These are phyloP conservation scores for Candida pseudofarinosa DNA, from an alignment of 805 yeast species.

Conservation along the genomic window DNA sequence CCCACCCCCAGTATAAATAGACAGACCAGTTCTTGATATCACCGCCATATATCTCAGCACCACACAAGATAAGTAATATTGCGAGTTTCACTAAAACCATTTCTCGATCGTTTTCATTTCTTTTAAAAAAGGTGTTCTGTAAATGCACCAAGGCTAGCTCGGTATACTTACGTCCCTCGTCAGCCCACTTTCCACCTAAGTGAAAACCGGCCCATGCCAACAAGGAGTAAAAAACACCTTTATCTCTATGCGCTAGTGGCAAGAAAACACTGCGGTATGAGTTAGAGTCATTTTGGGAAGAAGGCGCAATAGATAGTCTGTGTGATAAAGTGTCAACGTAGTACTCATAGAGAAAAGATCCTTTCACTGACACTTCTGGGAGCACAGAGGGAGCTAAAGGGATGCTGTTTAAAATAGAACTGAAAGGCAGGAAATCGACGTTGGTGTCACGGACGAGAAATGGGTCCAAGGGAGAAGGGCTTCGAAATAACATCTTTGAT, in stretches of 20 bases:
- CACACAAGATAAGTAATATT: conserved; percentile 61
- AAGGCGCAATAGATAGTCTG: conserved; percentile 46
- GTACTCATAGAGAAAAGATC: conserved; percentile 42
- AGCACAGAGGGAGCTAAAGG: conserved; percentile 26
- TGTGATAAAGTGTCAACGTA: conserved; percentile 43
- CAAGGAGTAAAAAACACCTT: conserved; percentile 48
- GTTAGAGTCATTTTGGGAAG: conserved; percentile 40
- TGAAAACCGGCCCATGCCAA: conserved; percentile 57
- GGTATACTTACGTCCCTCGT: conserved; percentile 47
- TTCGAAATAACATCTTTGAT: neutral
- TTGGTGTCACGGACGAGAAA: neutral
- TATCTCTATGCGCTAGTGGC: conserved; percentile 52
- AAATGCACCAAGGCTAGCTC: conserved; percentile 44
- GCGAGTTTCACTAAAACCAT: conserved; percentile 50
- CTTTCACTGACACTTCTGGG: conserved; percentile 29
- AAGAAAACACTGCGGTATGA: conserved; percentile 49
- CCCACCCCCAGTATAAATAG: conserved; percentile 62
- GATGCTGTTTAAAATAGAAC: conserved; percentile 7
- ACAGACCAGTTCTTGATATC: conserved; percentile 75
- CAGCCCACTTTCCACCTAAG: conserved; percentile 41
- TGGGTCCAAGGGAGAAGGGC: neutral
- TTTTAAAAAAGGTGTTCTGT: conserved; percentile 10
- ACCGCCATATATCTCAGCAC: conserved; percentile 81
- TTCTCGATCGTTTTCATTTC: conserved; percentile 31
- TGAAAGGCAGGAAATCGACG: neutral